These are phyloP conservation scores for Penicillium sp. DNA, from an alignment of 2,329 filamentous ascomycete species.

Conservation along the genomic window DNA sequence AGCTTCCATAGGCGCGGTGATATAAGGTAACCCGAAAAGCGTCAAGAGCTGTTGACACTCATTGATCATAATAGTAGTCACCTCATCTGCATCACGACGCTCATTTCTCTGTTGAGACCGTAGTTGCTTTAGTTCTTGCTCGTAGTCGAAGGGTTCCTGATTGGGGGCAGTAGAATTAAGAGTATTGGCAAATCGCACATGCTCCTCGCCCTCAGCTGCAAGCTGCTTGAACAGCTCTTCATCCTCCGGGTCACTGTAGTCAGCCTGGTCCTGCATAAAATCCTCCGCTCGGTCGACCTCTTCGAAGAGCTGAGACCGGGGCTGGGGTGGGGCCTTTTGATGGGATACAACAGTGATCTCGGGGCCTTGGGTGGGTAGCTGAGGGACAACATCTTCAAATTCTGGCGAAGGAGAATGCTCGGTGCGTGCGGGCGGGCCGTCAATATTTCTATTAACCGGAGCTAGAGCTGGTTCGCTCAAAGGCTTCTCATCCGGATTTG, in stretches of 20 bases:
- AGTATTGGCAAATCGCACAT: slow-evolving; percentile 85
- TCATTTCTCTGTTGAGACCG: slow-evolving; percentile 96
- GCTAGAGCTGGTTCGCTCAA: not conserved
- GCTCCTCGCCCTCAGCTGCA: slow-evolving; percentile 87
- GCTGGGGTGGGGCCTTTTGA: slow-evolving; percentile 11
- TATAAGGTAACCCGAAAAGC: slow-evolving; percentile 91
- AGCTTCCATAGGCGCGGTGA: slow-evolving; percentile 98
- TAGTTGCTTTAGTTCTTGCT: slow-evolving; percentile 80
- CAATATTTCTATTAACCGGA: not conserved
- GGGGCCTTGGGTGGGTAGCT: slow-evolving; percentile 1
- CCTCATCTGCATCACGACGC: slow-evolving; percentile 90
- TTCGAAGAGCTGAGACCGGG: slow-evolving; percentile 8
- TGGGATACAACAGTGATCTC: slow-evolving; percentile 27
- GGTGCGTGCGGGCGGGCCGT: not conserved
- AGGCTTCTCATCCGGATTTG: not conserved
- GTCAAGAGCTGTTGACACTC: slow-evolving; percentile 90
- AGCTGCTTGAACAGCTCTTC: slow-evolving; percentile 84
- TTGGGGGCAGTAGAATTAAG: slow-evolving; percentile 72
- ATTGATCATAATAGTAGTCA: slow-evolving; percentile 91
- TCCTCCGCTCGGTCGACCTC: slow-evolving; percentile 25
- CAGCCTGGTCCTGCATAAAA: slow-evolving; percentile 53
- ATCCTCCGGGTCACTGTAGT: slow-evolving; percentile 85
- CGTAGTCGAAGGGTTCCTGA: slow-evolving; percentile 76
- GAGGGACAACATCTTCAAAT: slow-evolving; percentile 52
- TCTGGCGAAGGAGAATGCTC: slow-evolving; percentile 48